These are phyloP conservation scores for Fusarium sp. DNA, from an alignment of 2,329 filamentous ascomycete genomes.

Conservation along the genomic window DNA sequence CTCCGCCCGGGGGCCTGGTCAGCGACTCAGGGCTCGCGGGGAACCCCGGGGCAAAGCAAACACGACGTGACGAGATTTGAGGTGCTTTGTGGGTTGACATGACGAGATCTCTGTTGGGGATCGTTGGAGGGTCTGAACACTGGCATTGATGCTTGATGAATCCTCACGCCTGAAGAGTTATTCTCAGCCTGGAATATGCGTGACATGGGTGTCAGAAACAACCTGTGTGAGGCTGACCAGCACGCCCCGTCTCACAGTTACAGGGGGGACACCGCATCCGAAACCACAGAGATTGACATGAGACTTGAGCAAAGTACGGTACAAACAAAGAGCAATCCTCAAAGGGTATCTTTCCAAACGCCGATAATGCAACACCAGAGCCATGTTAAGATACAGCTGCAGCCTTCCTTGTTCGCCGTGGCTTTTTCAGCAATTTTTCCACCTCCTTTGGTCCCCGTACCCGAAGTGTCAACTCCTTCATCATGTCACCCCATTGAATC, in stretches of 20 bases:
- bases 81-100: constrained; percentile 3
- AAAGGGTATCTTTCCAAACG: constrained; percentile 35
- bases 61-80: constrained; percentile 16
- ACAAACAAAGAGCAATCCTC: not conserved
- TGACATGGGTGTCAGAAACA: not conserved
- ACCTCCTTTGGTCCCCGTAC: constrained; percentile 77
- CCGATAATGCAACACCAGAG: constrained; percentile 11
- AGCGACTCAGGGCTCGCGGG: constrained; percentile 40
- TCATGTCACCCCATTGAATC: constrained; percentile 80
- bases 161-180: not conserved
- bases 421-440: constrained; percentile 73
- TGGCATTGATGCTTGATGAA: not conserved
- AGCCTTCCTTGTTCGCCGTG: constrained; percentile 47
- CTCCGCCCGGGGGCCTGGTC: constrained; percentile 39
- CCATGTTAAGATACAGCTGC: constrained; percentile 18
- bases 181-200: not conserved
- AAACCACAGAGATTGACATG: constrained; percentile 4
- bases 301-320: not conserved
- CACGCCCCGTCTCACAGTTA: not conserved
- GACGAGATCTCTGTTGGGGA: not conserved
- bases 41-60: constrained; percentile 37
- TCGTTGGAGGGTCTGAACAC: not conserved
- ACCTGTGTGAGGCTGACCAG: not conserved
- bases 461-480: constrained; percentile 84
- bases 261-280: not conserved